phyloP scores from a whole-genome alignment of 139 green algal genomes.

The Coelastrella sp. region DNA sequence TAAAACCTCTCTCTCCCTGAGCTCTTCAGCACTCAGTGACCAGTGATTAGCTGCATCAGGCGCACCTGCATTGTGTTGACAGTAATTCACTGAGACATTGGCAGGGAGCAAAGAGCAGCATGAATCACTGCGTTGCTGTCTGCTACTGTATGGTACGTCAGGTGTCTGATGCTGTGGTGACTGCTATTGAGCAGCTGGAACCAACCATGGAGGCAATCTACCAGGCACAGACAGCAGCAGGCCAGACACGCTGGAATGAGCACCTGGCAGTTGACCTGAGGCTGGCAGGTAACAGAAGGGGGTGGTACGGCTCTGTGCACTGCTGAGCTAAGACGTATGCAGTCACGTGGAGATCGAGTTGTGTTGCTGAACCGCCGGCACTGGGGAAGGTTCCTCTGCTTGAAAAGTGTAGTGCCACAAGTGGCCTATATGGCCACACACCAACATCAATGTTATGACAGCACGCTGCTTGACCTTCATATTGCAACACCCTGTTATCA shows the following conservation, averaged over 20 bases:
- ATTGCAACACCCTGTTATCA: not conserved
- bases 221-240: slow-evolving; percentile 65
- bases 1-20: not conserved
- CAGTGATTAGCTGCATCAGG: not conserved
- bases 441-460: no score
- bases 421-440: not conserved
- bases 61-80: not conserved
- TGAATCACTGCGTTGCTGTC: not conserved
- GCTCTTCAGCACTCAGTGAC: not conserved
- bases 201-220: slow-evolving; percentile 57
- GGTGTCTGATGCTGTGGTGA: slow-evolving; percentile 55
- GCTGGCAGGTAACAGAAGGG: slow-evolving; percentile 56
- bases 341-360: not conserved
- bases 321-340: not conserved
- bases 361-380: not conserved
- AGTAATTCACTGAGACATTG: no score
- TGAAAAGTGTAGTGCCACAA: not conserved
- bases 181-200: slow-evolving; percentile 72
- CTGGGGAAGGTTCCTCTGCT: not conserved
- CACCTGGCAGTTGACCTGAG: slow-evolving; percentile 71
- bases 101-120: not conserved
- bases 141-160: slow-evolving; percentile 13
- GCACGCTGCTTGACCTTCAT: no score
- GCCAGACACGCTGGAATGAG: slow-evolving; percentile 65
- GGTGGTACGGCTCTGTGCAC: no score